Conservation (phyloP, 2,329 filamentous ascomycete genomes). For the Hypomyces rosellus region DNA sequence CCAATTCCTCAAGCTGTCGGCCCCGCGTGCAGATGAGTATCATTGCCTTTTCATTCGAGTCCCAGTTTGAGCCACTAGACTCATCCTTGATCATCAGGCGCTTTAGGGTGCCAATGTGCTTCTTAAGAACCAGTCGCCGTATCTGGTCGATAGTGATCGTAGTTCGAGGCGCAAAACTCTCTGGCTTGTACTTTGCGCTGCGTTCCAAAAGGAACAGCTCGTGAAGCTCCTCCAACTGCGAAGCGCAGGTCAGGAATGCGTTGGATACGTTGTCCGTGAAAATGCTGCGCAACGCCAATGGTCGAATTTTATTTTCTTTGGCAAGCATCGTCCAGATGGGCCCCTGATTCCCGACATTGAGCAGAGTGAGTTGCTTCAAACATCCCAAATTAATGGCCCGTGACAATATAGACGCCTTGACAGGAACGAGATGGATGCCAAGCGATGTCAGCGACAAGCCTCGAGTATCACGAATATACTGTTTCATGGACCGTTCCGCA, state of each 20-base stretch:
- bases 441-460: slow-evolving; percentile 51
- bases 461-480: slow-evolving; percentile 52
- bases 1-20: slow-evolving; percentile 47
- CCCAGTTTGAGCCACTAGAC: slow-evolving; percentile 44
- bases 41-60: slow-evolving; percentile 48
- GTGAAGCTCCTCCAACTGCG: slow-evolving; percentile 46
- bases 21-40: slow-evolving; percentile 48
- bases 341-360: slow-evolving; percentile 57
- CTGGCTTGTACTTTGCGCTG: slow-evolving; percentile 42
- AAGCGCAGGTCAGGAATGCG: slow-evolving; percentile 48
- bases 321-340: slow-evolving; percentile 53
- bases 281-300: slow-evolving; percentile 50
- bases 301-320: slow-evolving; percentile 45
- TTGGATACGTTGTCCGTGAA: slow-evolving; percentile 57
- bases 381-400: slow-evolving; percentile 50
- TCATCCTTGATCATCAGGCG: slow-evolving; percentile 57
- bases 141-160: slow-evolving; percentile 52
- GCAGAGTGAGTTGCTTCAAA: slow-evolving; percentile 51
- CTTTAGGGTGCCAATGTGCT: slow-evolving; percentile 48
- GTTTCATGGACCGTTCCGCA: slow-evolving; percentile 29
- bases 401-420: slow-evolving; percentile 51
- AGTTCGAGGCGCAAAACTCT: slow-evolving; percentile 46
- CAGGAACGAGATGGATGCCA: slow-evolving; percentile 52
- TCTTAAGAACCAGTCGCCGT: slow-evolving; percentile 48
- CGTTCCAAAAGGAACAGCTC: slow-evolving; percentile 56